Percentiles rank a stretch among this genome's conserved stretches.
Evolutionary conservation across 768 basidiomycete species (phyloP).

Genomic region (Pulveroboletus frians): DNA sequence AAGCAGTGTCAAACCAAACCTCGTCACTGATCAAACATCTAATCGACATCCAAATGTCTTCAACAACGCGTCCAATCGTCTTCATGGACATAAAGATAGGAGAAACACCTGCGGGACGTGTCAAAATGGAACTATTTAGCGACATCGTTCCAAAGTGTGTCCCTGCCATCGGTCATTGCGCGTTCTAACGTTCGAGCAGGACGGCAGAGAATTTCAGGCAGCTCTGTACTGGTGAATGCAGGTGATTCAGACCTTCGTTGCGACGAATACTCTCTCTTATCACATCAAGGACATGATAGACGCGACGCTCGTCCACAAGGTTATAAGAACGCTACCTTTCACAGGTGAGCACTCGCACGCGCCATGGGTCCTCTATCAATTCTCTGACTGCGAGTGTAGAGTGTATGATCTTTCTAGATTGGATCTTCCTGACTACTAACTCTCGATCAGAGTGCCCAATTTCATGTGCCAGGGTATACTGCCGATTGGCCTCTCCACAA

Average conservation of each 20-base stretch:
- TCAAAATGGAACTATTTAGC: constrained; percentile 97
- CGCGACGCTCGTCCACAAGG: constrained; percentile 79
- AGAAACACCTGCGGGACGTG: constrained; percentile 88
- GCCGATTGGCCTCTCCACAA: neutral
- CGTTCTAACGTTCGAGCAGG: constrained; percentile 37
- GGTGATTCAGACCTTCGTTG: constrained; percentile 42
- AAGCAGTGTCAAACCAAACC: too few relatives aligned
- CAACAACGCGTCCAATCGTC: constrained; percentile 72
- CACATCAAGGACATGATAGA: constrained; percentile 17
- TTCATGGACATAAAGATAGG: constrained; percentile 98
- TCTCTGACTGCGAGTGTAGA: constrained; percentile 37
- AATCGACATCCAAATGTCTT: constrained; percentile 33
- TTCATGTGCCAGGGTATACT: constrained; percentile 91
- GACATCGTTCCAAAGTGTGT: constrained; percentile 92
- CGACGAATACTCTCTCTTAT: constrained; percentile 1
- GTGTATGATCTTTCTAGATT: constrained; percentile 47
- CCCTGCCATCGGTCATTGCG: neutral
- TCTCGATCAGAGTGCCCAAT: constrained; percentile 60
- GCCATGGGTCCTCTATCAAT: neutral
- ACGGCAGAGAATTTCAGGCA: constrained; percentile 98
- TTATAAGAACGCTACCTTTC: constrained; percentile 88
- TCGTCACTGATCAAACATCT: neutral
- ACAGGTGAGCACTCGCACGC: constrained; percentile 53
- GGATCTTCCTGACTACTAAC: constrained; percentile 1
- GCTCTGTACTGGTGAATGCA: constrained; percentile 94